Evolutionary conservation across 106 monocot genomes (phyloP), one percentile per base, ranked within the genome.

Genomic region (Alisma plantagoaquatica): DNA sequence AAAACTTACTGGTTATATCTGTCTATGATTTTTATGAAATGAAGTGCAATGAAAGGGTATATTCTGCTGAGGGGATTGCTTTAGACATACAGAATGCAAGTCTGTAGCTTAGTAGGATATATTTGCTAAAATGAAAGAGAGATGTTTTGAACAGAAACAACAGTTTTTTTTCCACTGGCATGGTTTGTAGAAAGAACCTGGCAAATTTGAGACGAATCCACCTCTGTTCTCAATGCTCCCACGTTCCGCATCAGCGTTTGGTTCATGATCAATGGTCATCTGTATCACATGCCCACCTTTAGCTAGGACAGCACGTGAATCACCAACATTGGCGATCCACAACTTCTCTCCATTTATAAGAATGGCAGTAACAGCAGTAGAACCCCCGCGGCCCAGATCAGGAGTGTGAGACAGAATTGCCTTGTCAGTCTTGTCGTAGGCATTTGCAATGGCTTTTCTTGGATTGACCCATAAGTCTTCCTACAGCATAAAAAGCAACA

Each of bases 231-330:
- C 74, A 17, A 74, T 56, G 29, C 54, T 56, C 1, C 56, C 48
- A 44, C 68, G 74, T 53, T 74, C 74, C 15, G 56, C 48, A 23
- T 43, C n/a, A n/a, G n/a, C n/a, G n/a, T n/a, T 62, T 19, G 74
- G 74, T 23, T 74, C 74, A 49, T 74, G 74, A 68, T 74, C 74
- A 49, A 33, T 55, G n/a, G 62, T 68, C 49, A 74, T 49, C 51
- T 74, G 74, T 23, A 43, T 56, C 21, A 57, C 68, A 5, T 23
- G 14, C 19, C 67, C 68, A 51, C 41, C 54, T 48, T 57, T 56
- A 1, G 43, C 54, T 18, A 68, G 55, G 56, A 74, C 68, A n/a
- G 62, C 74, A 23, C 74, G 68, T 24, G 74, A 74, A 38, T 74
- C 74, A 24, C 74, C 74, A 42, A 74, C 57, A 57, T 74, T 74